Conservation (phyloP, 2,329 filamentous ascomycete genomes). For the Colletotrichum phormii region DNA sequence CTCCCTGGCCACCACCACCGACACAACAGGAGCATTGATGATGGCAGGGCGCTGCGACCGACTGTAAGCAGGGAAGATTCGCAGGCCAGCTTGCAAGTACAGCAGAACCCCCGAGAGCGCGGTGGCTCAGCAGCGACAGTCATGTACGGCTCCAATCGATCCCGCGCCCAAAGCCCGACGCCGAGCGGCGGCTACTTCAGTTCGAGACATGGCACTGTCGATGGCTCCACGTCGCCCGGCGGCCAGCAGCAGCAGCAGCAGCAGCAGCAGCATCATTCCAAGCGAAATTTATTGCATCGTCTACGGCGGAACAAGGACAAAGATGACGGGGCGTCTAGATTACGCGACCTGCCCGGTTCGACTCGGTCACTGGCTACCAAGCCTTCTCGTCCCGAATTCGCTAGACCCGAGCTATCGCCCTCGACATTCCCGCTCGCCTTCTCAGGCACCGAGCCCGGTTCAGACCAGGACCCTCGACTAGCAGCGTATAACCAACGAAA, state of each 20-base stretch:
- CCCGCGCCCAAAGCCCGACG: conserved; percentile 83
- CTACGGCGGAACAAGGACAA: conserved; percentile 66
- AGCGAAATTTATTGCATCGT: conserved; percentile 62
- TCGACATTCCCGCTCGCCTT: conserved; percentile 49
- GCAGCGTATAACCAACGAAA: conserved; percentile 47
- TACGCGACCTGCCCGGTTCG: conserved; percentile 63
- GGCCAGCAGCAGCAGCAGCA: conserved; percentile 40
- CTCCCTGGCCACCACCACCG: conserved; percentile 72
- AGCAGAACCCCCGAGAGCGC: conserved; percentile 62
- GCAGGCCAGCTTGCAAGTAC: conserved; percentile 56
- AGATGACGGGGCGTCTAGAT: conserved; percentile 60
- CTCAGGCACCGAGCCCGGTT: conserved; percentile 43
- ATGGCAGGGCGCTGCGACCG: conserved; percentile 75
- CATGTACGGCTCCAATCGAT: conserved; percentile 57
- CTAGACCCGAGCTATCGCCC: conserved; percentile 52
- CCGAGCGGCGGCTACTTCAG: conserved; percentile 73
- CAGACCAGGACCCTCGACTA: conserved; percentile 44
- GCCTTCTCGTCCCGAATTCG: conserved; percentile 60
- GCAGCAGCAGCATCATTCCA: conserved; percentile 51
- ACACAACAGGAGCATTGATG: conserved; percentile 78
- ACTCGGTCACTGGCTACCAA: conserved; percentile 64
- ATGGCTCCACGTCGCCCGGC: conserved; percentile 70
- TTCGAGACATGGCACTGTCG: conserved; percentile 60
- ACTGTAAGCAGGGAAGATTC: conserved; percentile 82
- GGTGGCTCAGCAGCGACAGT: conserved; percentile 53